Percentiles rank a stretch among this genome's conserved stretches.
Evolutionary conservation across 2,329 filamentous ascomycete species (phyloP).

Genomic region (Talaromyces albobiverticillius): DNA sequence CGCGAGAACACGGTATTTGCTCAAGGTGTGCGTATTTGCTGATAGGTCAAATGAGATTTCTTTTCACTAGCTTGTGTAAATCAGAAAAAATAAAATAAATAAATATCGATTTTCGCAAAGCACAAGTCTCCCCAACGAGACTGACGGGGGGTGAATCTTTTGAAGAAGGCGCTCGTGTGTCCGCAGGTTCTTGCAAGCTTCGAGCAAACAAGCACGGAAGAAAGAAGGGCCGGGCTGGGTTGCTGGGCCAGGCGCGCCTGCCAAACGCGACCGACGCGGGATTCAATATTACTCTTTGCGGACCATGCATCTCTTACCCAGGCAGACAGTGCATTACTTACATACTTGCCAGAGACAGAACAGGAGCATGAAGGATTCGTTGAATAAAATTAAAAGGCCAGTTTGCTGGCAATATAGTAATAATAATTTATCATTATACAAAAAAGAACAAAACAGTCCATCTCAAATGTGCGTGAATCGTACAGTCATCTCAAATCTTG

Average conservation of each 20-base stretch:
- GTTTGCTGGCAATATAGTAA: too few species aligned
- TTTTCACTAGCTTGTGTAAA: too few species aligned
- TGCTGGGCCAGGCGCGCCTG: not conserved
- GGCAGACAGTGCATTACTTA: not conserved
- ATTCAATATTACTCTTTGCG: conserved; percentile 6
- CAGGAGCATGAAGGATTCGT: too few species aligned
- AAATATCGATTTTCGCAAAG: not conserved
- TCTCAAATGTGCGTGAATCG: too few species aligned
- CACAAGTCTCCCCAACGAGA: not conserved
- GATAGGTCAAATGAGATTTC: too few species aligned
- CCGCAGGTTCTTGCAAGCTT: not conserved
- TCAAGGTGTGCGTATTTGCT: not conserved
- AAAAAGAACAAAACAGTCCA: too few species aligned
- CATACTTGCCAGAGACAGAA: too few species aligned
- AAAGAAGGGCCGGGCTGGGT: not conserved
- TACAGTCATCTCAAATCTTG: too few species aligned
- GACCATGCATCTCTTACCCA: not conserved
- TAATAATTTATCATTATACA: too few species aligned
- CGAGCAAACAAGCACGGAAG: conserved; percentile 5
- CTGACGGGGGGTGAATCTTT: not conserved
- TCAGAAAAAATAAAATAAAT: too few species aligned
- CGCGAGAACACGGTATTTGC: not conserved
- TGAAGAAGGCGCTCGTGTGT: not conserved
- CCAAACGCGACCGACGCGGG: not conserved
- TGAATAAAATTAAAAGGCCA: too few species aligned